Evolutionary conservation across 2,329 filamentous ascomycete species (phyloP), one percentile per base, ranked within the genome.

Genomic region (Aureobasidium sp.): DNA sequence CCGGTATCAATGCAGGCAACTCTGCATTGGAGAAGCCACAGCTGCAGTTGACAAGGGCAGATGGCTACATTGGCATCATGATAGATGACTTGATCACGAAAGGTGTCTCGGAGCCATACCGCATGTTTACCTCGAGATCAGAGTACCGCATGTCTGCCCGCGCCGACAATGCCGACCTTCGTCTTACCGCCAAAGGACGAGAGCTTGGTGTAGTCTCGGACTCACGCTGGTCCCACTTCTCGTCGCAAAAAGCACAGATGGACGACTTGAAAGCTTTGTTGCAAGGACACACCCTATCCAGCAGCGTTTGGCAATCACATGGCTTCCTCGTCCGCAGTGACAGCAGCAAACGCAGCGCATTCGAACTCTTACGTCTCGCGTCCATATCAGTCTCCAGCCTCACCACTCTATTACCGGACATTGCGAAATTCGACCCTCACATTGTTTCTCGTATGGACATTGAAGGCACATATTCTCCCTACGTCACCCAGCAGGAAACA

Each of bases 31-130:
- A 83, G 1, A 84, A 88, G 62, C 73, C 79, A 1, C 81, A 85
- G 0, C 80, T 95, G 64, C 83, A 83, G 0, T 78, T 99, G 33
- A 86, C 86, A 8, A 83, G 94, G 66, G 87, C 89, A 1, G 93
- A 99, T 73, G 91, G 91, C 14, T 99, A 97, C 74, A 97, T 99
- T 70, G 94, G 94, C 67, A 89, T 99, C 76, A 96, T 99, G 91
- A 92, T 99, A 69, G 94, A 99, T 74, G 94, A 99, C 72, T 84
- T 99, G 40, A 87, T 96, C 70, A 97, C 93, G 24, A 97, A 97
- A 75, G 94, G 94, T 52, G 94, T 99, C 33, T 92, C 89, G 2
- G 94, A 99, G 72, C 94, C 94, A 1, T 99, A 99, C 75, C 86
- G 94, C 67, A 97, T 99, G 92, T 99, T 99, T 78, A 99, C 94